These are phyloP conservation scores for Cladobotryum mycophilum DNA, from an alignment of 2,329 filamentous ascomycete genomes.

Conservation along the genomic window DNA sequence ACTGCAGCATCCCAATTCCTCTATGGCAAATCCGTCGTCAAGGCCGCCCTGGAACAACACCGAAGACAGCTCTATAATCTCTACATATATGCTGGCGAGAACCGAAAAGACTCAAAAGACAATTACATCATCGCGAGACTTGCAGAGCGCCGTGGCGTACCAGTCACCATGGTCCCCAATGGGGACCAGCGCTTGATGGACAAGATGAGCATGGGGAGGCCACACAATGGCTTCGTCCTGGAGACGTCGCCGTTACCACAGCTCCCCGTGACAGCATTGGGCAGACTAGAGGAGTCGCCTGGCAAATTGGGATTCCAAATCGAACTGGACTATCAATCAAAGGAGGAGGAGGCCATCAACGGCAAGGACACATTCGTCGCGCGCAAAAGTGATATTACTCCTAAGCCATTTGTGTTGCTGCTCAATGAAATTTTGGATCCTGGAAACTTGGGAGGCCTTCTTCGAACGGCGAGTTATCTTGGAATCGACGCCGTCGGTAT, in stretches of 20 bases:
- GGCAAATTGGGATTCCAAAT: conserved; percentile 50
- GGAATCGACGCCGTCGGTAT: conserved; percentile 79
- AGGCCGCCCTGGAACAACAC: conserved; percentile 63
- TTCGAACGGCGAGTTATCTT: conserved; percentile 86
- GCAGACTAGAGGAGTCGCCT: conserved; percentile 38
- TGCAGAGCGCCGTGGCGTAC: conserved; percentile 44
- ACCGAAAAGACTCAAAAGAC: conserved; percentile 43
- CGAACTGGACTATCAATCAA: conserved; percentile 58
- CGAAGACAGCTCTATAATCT: conserved; percentile 75
- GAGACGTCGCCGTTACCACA: conserved; percentile 80
- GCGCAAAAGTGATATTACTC: conserved; percentile 26
- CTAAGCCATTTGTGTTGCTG: conserved; percentile 64
- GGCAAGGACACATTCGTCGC: conserved; percentile 50
- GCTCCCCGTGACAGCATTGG: conserved; percentile 57
- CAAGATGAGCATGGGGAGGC: conserved; percentile 73
- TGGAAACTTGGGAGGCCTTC: conserved; percentile 82
- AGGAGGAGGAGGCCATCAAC: conserved; percentile 69
- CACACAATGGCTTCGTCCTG: conserved; percentile 85
- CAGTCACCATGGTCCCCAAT: conserved; percentile 52
- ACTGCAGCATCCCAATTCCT: conserved; percentile 88
- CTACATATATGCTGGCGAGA: conserved; percentile 63
- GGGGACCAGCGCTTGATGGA: conserved; percentile 65
- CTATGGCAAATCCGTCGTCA: conserved; percentile 76
- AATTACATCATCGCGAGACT: conserved; percentile 39
- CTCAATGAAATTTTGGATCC: conserved; percentile 76